phyloP scores from a whole-genome alignment of 208 protist species.

The Leishmania aethiopica region DNA sequence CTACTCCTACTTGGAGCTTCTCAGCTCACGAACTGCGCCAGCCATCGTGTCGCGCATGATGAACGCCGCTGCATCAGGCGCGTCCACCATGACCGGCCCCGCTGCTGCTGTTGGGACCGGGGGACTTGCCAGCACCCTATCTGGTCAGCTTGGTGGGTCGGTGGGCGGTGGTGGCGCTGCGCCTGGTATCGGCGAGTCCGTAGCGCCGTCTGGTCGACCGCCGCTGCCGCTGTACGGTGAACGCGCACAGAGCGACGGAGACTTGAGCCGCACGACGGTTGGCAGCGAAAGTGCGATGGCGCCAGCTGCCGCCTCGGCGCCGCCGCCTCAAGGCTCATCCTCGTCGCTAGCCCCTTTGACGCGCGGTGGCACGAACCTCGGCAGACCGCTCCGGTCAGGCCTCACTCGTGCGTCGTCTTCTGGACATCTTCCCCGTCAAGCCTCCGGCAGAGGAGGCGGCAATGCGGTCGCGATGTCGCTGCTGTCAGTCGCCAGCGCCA shows the following conservation, averaged over 20 bases:
- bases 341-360: not conserved
- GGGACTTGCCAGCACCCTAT: not conserved
- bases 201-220: constrained; percentile 2
- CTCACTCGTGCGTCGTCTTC: not conserved
- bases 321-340: not conserved
- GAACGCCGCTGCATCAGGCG: constrained; percentile 14
- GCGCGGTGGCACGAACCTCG: not conserved
- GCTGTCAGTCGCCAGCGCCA: not conserved
- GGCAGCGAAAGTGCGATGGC: not conserved
- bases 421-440: not conserved
- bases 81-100: not conserved
- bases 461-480: not conserved
- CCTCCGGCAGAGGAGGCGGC: not conserved
- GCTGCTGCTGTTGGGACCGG: not conserved
- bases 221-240: constrained; percentile 18
- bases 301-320: no score
- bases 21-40: constrained; percentile 52
- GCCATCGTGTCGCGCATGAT: constrained; percentile 34
- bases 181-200: not conserved
- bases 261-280: not conserved
- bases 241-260: constrained; percentile 17
- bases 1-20: constrained; percentile 54
- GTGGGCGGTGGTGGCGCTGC: not conserved
- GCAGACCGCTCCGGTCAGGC: not conserved
- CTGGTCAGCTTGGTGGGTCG: not conserved